phyloP scores from a whole-genome alignment of 2,329 filamentous ascomycete genomes.

The Aspergillus puulaauensis region DNA sequence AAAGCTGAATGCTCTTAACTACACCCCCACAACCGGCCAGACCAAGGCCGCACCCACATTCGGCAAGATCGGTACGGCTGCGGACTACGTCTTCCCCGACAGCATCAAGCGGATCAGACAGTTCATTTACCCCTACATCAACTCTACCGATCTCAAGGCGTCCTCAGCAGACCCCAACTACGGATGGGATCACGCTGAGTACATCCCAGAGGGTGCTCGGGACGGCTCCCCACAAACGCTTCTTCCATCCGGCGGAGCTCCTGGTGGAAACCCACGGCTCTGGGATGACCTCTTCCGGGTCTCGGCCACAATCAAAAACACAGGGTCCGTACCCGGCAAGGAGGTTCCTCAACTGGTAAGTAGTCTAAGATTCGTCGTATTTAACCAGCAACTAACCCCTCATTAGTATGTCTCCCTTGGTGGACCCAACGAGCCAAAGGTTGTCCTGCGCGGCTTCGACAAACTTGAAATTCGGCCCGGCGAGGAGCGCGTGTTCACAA shows the following conservation, averaged over 20 bases:
- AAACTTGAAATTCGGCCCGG: conserved; percentile 71
- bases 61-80: conserved; percentile 48
- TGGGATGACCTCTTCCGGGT: conserved; percentile 53
- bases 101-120: conserved; percentile 50
- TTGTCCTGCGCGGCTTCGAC: conserved; percentile 77
- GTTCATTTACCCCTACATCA: conserved; percentile 67
- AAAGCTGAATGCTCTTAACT: conserved; percentile 45
- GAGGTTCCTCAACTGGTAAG: conserved; percentile 54
- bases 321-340: conserved; percentile 48
- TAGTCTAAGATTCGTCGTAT: neutral
- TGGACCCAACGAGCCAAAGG: conserved; percentile 66
- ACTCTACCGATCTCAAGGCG: conserved; percentile 55
- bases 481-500: conserved; percentile 64
- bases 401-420: conserved; percentile 71
- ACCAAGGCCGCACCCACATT: conserved; percentile 55
- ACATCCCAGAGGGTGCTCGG: conserved; percentile 51
- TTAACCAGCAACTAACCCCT: neutral
- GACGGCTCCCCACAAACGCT: conserved; percentile 57
- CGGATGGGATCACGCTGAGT: conserved; percentile 49
- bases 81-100: conserved; percentile 57
- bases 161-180: conserved; percentile 57
- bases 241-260: conserved; percentile 57
- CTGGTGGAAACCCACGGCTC: conserved; percentile 59
- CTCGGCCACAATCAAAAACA: conserved; percentile 52
- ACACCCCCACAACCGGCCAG: conserved; percentile 53